Base-by-base conservation (phyloP, 1,139 yeast species). In the Nakaseomyces uthaithaninus region DNA sequence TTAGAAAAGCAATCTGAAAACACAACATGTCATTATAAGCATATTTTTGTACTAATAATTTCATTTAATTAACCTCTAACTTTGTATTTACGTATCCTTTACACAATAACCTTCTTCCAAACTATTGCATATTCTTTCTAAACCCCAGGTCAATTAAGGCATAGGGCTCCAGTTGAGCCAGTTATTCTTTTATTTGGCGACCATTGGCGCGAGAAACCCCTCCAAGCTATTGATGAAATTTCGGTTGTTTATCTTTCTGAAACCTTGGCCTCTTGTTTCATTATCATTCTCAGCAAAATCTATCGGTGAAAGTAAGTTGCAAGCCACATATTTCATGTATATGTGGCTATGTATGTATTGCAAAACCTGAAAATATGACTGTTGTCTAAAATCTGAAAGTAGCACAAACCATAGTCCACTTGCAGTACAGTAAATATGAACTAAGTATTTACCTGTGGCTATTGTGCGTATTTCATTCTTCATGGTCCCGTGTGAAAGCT, bases 351-450 rank as follows among this genome's bases (percentile, higher is more conserved):
- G 86, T 28, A 91, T 70, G 49, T 79, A 79, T 57, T 75, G 74
- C 42, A 89, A 65, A 11, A 75, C 77, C 10, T 65, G 65, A 50
- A 77, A 75, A 46, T 84, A 62, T 48, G 78, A 74, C 44, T 78
- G 83, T 30, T 77, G 72, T 9, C 60, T 62, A 33, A 78, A 72
- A 59, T 86, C 95, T 9, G 91, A 78, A 17, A 87, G 62, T 35
- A 89, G 57, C 23, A 83, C 79, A 53, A 91, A 78, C 59, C 85
- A 78, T 45, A 87, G 65, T 28, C 85, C 87, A 1, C 91, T 72
- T 3, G 89, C 76, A 1, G 94, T 78, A 57, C 87, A 95, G 54
- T 71, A 73, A 51, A 75, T 79, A 56, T 91, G 97, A 26, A 86
- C 75, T 47, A 89, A 70, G 61, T 80, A 87, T 45, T 73, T 72